These are phyloP conservation scores for Cupressus sempervirens DNA, from an alignment of 75 land plant genomes.

Conservation along the genomic window DNA sequence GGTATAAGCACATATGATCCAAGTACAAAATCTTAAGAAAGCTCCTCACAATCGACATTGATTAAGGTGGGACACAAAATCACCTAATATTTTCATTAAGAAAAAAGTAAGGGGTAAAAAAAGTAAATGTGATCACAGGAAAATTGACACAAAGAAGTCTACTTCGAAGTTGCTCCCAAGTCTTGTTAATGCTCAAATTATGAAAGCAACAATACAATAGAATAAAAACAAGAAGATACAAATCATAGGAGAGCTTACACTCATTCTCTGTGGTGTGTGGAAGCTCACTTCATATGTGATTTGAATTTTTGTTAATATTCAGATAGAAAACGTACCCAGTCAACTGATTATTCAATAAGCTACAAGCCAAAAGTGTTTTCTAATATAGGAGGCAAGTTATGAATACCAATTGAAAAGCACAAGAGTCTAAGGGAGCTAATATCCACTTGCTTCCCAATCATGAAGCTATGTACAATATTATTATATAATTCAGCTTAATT, in stretches of 20 bases:
- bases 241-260: conserved; percentile 14
- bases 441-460: not conserved
- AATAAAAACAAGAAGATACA: conserved; percentile 6
- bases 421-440: not conserved
- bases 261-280: conserved; percentile 13
- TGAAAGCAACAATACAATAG: conserved; percentile 10
- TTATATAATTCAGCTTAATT: not conserved
- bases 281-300: conserved; percentile 12
- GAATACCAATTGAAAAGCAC: not conserved
- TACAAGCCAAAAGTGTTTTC: not conserved
- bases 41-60: not conserved
- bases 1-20: not conserved
- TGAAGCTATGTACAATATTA: not conserved
- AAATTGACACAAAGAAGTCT: conserved; percentile 1
- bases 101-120: not conserved
- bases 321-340: conserved; percentile 8
- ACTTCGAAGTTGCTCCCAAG: not conserved
- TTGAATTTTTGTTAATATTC: conserved; percentile 8
- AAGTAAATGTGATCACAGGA: not conserved
- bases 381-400: conserved; percentile 6
- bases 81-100: not conserved
- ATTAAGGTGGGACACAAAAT: not conserved
- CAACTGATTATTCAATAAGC: conserved; percentile 4
- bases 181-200: conserved; percentile 4
- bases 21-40: not conserved